Conservation (phyloP, 2,329 filamentous ascomycete species). For the Mycosphaerella arachidis region DNA sequence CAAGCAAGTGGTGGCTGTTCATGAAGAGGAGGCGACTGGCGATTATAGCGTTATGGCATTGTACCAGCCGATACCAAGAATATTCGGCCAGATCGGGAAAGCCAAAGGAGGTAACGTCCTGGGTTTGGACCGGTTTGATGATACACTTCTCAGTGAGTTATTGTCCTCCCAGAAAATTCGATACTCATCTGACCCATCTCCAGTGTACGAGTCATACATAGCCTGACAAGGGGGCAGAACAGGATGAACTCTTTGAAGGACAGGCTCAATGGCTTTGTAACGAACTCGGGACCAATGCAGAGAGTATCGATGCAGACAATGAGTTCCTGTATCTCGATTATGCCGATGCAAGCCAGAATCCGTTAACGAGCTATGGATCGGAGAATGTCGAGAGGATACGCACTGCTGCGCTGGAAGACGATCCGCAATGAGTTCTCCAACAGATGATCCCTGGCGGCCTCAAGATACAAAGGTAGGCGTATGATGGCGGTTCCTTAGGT, state of each 20-base stretch:
- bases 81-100: constrained; percentile 34
- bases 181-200: not conserved
- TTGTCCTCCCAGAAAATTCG: not conserved
- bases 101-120: constrained; percentile 31
- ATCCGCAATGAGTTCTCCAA: constrained; percentile 16
- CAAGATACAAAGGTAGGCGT: constrained; percentile 11
- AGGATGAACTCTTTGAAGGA: constrained; percentile 14
- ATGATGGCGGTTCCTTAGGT: too few species aligned
- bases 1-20: constrained; percentile 1
- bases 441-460: constrained; percentile 18
- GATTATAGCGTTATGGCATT: constrained; percentile 7
- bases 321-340: constrained; percentile 19
- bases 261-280: constrained; percentile 14
- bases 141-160: constrained; percentile 14
- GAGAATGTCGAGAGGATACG: constrained; percentile 17
- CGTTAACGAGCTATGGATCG: constrained; percentile 14
- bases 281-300: constrained; percentile 8
- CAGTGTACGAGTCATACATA: constrained; percentile 16
- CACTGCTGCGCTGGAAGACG: constrained; percentile 11
- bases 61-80: constrained; percentile 21
- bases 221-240: constrained; percentile 4
- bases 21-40: constrained; percentile 5
- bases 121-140: constrained; percentile 34
- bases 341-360: constrained; percentile 14
- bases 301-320: constrained; percentile 8